Evolutionary conservation across 148 eudicot species (phyloP).

Genomic region (Polygonum maritimum): DNA sequence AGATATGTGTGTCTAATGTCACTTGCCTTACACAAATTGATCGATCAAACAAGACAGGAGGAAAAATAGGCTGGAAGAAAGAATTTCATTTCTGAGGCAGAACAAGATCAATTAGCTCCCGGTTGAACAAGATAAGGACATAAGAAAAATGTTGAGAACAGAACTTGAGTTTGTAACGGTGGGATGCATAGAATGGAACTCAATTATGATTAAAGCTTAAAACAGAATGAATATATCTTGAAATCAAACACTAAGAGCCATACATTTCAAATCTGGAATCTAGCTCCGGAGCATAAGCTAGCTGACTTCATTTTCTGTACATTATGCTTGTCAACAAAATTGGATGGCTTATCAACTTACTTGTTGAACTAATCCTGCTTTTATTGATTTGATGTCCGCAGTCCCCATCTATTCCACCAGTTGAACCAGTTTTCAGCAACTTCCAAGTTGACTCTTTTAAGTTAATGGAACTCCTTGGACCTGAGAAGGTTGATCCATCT

Average conservation of each 20-base stretch:
- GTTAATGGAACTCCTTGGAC: constrained; percentile 95
- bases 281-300: no score
- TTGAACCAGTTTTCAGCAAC: constrained; percentile 56
- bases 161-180: no score
- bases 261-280: not conserved
- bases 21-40: no score
- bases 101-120: not conserved
- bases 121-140: not conserved
- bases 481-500: constrained; percentile 89
- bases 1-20: no score
- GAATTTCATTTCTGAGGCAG: not conserved
- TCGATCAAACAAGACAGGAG: no score
- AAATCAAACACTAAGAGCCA: not conserved
- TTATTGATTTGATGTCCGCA: constrained; percentile 19
- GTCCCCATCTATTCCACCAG: constrained; percentile 50
- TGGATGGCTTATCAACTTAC: not conserved
- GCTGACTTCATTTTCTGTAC: not conserved
- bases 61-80: not conserved
- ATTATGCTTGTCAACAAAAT: not conserved
- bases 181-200: no score
- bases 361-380: constrained; percentile 10
- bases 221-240: no score
- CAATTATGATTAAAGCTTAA: no score
- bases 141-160: no score
- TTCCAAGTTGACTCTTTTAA: constrained; percentile 93